phyloP scores from a whole-genome alignment of 306 rosid species.

The Pueraria montana region DNA sequence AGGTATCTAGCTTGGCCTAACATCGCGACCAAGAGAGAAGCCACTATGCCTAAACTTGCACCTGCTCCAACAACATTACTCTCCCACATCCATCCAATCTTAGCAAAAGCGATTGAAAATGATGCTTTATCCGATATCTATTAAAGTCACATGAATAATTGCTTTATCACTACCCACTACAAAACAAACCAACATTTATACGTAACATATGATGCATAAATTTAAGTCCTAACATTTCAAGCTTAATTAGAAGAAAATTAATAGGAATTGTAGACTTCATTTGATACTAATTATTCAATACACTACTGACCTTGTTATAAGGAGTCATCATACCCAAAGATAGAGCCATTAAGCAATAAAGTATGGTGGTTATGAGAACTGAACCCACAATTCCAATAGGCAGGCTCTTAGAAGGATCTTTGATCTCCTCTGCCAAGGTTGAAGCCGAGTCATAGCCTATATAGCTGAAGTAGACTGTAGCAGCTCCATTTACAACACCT shows the following conservation, averaged over 20 bases:
- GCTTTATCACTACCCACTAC: constrained; percentile 20
- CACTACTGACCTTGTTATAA: constrained; percentile 65
- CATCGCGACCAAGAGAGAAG: constrained; percentile 93
- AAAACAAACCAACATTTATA: background rate
- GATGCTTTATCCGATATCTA: constrained; percentile 73
- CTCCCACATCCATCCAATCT: constrained; percentile 87
- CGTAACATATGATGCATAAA: too few relatives aligned
- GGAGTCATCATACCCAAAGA: constrained; percentile 86
- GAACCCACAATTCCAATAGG: constrained; percentile 93
- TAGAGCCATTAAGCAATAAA: constrained; percentile 90
- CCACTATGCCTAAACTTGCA: constrained; percentile 76
- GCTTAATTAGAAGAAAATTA: background rate
- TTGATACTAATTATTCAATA: background rate
- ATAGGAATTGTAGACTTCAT: background rate
- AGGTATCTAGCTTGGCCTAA: constrained; percentile 97
- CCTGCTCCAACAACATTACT: constrained; percentile 87
- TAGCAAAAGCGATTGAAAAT: constrained; percentile 73
- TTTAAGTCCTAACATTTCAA: too few relatives aligned
- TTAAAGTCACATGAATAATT: constrained; percentile 17
- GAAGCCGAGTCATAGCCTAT: constrained; percentile 97
- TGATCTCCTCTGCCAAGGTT: constrained; percentile 93
- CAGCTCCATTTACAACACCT: constrained; percentile 88
- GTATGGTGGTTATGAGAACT: constrained; percentile 81
- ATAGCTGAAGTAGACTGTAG: constrained; percentile 86
- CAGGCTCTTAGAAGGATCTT: constrained; percentile 72